phyloP scores from a whole-genome alignment of 2,329 filamentous ascomycete species.

The Didymella segeticola region DNA sequence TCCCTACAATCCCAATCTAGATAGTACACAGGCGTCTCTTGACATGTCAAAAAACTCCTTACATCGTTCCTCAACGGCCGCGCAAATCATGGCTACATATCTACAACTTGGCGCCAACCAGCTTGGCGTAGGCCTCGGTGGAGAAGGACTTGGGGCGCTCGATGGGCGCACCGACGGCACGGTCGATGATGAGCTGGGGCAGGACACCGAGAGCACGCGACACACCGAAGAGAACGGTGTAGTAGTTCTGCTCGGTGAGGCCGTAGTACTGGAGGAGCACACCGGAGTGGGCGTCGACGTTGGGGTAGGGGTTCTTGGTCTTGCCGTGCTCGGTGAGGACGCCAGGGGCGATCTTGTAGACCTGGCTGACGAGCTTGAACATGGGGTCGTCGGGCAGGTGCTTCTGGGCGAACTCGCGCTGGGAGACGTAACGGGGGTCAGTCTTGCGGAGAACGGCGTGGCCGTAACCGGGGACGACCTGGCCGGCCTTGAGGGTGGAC shows the following conservation, averaged over 20 bases:
- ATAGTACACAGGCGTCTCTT: constrained; percentile 42
- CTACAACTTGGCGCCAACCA: constrained; percentile 90
- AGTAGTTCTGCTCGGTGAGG: constrained; percentile 98
- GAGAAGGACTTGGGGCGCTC: constrained; percentile 99
- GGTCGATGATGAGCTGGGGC: constrained; percentile 99
- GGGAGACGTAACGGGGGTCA: constrained; percentile 96
- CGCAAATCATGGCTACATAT: constrained; percentile 15
- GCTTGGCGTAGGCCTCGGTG: constrained; percentile 94
- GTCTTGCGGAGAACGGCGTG: constrained; percentile 99
- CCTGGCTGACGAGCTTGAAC: constrained; percentile 99
- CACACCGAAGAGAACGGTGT: constrained; percentile 99
- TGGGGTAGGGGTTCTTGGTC: constrained; percentile 99
- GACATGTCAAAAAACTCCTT: constrained; percentile 31
- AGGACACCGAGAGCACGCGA: constrained; percentile 97
- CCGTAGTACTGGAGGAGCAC: constrained; percentile 99
- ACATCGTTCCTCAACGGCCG: constrained; percentile 19
- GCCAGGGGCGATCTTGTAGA: constrained; percentile 99
- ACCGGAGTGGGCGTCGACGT: constrained; percentile 98
- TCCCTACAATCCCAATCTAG: constrained; percentile 47
- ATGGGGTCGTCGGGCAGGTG: constrained; percentile 96
- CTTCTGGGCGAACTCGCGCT: constrained; percentile 94
- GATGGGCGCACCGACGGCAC: constrained; percentile 93
- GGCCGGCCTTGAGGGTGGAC: constrained; percentile 93
- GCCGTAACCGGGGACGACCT: constrained; percentile 97
- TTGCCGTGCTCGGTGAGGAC: constrained; percentile 99